Conservation (phyloP, 73 alveolate genomes). For the Paramecium sonneborni region DNA sequence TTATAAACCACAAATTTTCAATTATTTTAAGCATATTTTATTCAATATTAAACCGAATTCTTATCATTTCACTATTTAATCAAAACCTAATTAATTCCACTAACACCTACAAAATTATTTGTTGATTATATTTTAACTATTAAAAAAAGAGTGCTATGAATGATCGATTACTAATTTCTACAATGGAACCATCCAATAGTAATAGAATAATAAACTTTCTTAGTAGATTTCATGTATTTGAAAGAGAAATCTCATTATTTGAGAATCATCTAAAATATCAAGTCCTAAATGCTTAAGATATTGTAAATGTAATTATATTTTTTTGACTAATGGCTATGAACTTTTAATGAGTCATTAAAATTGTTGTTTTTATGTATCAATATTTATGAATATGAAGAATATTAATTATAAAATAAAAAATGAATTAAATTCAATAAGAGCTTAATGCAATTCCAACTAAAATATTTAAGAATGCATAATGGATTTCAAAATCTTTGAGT, state of each 20-base stretch:
- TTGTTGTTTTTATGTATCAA: background rate
- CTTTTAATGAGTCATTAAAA: background rate
- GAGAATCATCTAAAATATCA: background rate
- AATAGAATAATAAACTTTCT: background rate
- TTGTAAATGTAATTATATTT: no score
- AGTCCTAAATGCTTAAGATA: no score
- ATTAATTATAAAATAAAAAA: background rate
- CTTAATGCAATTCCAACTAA: conserved; percentile 4
- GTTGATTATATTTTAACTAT: background rate
- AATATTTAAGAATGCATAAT: conserved; percentile 20
- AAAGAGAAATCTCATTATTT: background rate
- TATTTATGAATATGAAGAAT: background rate
- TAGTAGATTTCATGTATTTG: background rate
- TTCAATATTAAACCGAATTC: no score
- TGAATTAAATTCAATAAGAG: conserved; percentile 9
- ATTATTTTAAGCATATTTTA: no score
- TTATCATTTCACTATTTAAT: no score
- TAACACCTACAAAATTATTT: no score
- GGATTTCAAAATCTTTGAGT: conserved; percentile 46
- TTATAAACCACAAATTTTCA: background rate
- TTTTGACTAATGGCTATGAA: no score
- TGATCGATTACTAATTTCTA: background rate
- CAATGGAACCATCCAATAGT: background rate
- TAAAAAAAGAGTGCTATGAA: background rate
- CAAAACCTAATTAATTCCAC: no score